Evolutionary conservation across 805 yeast genomes (phyloP).

Genomic region (Sporopachydermia lactativora): DNA sequence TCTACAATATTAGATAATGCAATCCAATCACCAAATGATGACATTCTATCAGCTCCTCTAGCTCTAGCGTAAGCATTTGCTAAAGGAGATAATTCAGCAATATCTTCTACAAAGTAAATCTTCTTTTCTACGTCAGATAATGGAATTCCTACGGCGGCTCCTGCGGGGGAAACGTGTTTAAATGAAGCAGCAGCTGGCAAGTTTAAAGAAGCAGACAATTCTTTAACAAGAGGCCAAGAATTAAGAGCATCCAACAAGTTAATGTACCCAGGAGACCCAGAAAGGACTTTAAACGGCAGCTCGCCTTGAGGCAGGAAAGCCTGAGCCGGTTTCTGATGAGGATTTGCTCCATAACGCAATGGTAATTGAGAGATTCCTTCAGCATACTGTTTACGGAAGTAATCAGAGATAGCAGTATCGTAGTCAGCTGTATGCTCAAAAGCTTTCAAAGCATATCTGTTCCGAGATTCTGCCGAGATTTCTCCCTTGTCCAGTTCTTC

Average conservation of each 20-base stretch:
- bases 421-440: conserved; percentile 98
- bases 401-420: conserved; percentile 90
- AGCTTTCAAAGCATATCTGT: conserved; percentile 85
- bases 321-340: conserved; percentile 99
- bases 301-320: conserved; percentile 80
- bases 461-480: conserved; percentile 58
- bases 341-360: conserved; percentile 96
- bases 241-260: conserved; percentile 92
- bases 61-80: conserved; percentile 99
- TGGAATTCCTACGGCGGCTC: conserved; percentile 96
- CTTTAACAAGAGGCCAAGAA: conserved; percentile 98
- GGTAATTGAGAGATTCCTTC: conserved; percentile 85
- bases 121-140: conserved; percentile 83
- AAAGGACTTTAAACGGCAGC: conserved; percentile 84
- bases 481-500: conserved; percentile 63
- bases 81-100: conserved; percentile 88
- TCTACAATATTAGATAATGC: conserved; percentile 96
- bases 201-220: conserved; percentile 83
- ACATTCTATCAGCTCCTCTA: conserved; percentile 99
- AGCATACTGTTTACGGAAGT: conserved; percentile 92
- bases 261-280: conserved; percentile 96
- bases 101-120: conserved; percentile 88
- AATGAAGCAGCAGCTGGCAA: conserved; percentile 98
- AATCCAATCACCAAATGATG: conserved; percentile 96
- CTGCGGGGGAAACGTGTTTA: conserved; percentile 98